A percentile compares a stretch with the other conserved stretches of the same genome.
phyloP scores from a whole-genome alignment of 1,284 basidiomycete genomes.

The Coriolopsis trogii region DNA sequence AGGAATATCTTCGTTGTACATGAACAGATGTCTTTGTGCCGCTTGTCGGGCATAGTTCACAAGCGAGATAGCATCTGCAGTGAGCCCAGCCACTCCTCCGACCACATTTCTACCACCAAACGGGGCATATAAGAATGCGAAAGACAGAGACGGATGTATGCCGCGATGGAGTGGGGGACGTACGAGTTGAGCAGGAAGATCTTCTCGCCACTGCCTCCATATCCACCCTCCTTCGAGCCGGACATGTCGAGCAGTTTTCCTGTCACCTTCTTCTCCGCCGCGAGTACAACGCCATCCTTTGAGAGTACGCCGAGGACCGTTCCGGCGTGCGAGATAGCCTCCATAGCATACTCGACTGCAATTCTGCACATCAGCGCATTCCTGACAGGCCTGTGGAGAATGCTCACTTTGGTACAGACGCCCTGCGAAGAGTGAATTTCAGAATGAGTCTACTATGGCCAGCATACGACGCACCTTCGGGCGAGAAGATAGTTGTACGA shows the following conservation, averaged over 20 bases:
- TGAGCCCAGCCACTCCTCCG: conserved; percentile 93
- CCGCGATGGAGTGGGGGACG: conserved; percentile 34
- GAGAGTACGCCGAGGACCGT: conserved; percentile 95
- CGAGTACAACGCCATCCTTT: conserved; percentile 95
- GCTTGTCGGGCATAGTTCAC: conserved; percentile 93
- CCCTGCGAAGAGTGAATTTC: conserved; percentile 47
- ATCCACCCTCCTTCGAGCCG: conserved; percentile 83
- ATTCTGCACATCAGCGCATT: conserved; percentile 1
- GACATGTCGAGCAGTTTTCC: conserved; percentile 95
- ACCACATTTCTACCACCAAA: conserved; percentile 82
- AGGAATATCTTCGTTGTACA: conserved; percentile 97
- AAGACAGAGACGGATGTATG: neutral
- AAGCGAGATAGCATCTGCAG: conserved; percentile 97
- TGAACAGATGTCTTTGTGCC: conserved; percentile 87
- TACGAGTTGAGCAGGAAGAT: conserved; percentile 92
- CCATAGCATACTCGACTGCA: conserved; percentile 98
- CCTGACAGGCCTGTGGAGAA: neutral
- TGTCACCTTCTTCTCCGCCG: conserved; percentile 99
- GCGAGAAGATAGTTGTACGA: conserved; percentile 95
- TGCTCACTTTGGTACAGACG: conserved; percentile 86
- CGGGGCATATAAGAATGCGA: neutral
- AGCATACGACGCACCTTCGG: conserved; percentile 68
- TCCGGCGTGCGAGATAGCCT: conserved; percentile 96
- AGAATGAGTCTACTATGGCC: neutral
- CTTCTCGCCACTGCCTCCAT: conserved; percentile 96